phyloP scores from a whole-genome alignment of 2,329 filamentous ascomycete species.

The Alternaria sp. region DNA sequence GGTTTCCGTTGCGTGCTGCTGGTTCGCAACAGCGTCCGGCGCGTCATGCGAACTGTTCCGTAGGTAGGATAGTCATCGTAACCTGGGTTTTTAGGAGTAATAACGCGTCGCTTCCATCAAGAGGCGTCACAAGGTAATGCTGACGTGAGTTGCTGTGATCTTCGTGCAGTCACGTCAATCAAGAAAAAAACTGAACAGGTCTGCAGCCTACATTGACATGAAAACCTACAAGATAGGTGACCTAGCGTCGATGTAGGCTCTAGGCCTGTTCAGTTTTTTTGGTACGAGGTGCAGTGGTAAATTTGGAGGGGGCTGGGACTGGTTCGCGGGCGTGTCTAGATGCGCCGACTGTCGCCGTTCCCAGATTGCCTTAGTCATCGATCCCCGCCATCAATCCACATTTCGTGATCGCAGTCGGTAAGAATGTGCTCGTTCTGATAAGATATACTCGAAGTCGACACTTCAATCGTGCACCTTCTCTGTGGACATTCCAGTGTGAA shows the following conservation, averaged over 20 bases:
- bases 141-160: not conserved
- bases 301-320: not conserved
- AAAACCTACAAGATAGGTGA: too few relatives aligned
- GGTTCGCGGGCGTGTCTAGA: not conserved
- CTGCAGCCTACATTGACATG: too few relatives aligned
- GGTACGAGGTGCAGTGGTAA: not conserved
- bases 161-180: not conserved
- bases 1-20: not conserved
- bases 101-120: not conserved
- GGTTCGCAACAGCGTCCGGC: not conserved
- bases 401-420: not conserved
- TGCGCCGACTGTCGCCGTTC: not conserved
- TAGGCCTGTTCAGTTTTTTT: too few relatives aligned
- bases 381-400: not conserved
- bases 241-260: too few relatives aligned
- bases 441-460: not conserved
- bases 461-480: not conserved
- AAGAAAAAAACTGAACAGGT: too few relatives aligned
- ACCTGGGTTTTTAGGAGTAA: not conserved
- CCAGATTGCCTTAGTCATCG: not conserved
- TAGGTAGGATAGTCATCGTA: not conserved
- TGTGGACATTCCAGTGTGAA: not conserved
- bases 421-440: not conserved
- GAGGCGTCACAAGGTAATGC: not conserved
- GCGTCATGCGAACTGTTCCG: not conserved